phyloP scores from a whole-genome alignment of 2,329 filamentous ascomycete genomes.

The Penicillium sp. region DNA sequence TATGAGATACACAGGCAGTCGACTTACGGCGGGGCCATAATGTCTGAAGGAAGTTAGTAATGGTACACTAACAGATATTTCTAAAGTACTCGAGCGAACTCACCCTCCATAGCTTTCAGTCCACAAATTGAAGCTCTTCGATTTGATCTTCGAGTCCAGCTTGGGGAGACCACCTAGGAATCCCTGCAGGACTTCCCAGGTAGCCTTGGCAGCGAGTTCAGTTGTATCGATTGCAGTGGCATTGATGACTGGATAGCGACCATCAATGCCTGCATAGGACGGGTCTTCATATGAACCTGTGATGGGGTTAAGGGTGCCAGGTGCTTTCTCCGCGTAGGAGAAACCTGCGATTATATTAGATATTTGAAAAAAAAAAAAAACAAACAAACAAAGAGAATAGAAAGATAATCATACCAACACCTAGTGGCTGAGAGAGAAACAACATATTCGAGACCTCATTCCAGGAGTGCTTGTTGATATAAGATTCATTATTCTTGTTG shows the following conservation, averaged over 20 bases:
- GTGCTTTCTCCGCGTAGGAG: constrained; percentile 34
- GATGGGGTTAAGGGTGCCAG: constrained; percentile 43
- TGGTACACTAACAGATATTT: neutral
- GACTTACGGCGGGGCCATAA: constrained; percentile 48
- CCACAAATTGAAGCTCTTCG: constrained; percentile 58
- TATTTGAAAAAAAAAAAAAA: neutral
- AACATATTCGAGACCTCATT: constrained; percentile 60
- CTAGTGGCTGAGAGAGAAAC: constrained; percentile 62
- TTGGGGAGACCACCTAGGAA: constrained; percentile 52
- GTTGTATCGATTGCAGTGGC: constrained; percentile 54
- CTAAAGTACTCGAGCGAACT: constrained; percentile 17
- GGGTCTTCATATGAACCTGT: constrained; percentile 49
- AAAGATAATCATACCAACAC: constrained; percentile 44
- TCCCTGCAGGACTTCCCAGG: constrained; percentile 56
- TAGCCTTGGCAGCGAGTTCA: constrained; percentile 54
- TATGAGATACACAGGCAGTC: neutral
- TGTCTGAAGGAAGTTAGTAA: constrained; percentile 38
- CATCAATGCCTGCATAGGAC: constrained; percentile 42
- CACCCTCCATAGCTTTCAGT: constrained; percentile 55
- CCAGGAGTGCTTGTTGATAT: constrained; percentile 60
- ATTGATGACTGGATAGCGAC: constrained; percentile 52
- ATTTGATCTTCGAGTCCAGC: constrained; percentile 50
- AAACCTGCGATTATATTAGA: constrained; percentile 27
- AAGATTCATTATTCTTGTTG: constrained; percentile 44
- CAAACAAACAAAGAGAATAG: no score